Evolutionary conservation across 2,329 filamentous ascomycete species (phyloP).

Genomic region (Aspergillus neotritici): DNA sequence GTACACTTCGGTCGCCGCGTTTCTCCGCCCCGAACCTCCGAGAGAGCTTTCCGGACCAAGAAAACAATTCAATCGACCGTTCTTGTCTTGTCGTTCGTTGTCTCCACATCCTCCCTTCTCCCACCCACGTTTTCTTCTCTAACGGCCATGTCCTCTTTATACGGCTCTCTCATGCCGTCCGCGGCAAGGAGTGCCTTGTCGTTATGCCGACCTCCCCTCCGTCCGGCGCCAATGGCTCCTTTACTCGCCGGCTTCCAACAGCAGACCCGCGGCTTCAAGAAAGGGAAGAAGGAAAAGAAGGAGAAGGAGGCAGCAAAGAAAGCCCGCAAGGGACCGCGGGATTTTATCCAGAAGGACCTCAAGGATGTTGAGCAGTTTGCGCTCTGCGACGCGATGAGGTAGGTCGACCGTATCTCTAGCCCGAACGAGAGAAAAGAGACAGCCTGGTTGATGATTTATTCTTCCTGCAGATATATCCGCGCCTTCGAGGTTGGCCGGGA

Average conservation of each 20-base stretch:
- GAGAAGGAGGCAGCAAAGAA: conserved; percentile 58
- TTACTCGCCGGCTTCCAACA: conserved; percentile 27
- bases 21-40: conserved; percentile 25
- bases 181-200: conserved; percentile 31
- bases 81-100: conserved; percentile 2
- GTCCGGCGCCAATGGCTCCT: conserved; percentile 27
- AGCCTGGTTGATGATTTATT: neutral
- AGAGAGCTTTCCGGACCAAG: conserved; percentile 26
- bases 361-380: conserved; percentile 67
- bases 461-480: conserved; percentile 68
- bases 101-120: neutral
- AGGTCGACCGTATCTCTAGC: conserved; percentile 9
- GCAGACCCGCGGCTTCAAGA: conserved; percentile 34
- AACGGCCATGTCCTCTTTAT: conserved; percentile 29
- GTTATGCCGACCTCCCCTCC: conserved; percentile 28
- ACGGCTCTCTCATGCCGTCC: conserved; percentile 28
- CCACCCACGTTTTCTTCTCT: neutral
- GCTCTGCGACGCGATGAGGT: conserved; percentile 88
- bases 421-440: too few relatives aligned
- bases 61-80: conserved; percentile 27
- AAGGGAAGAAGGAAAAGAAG: conserved; percentile 42
- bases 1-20: conserved; percentile 23
- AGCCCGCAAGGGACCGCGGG: conserved; percentile 59
- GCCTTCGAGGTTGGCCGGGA: conserved; percentile 84
- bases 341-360: conserved; percentile 59